Evolutionary conservation across 2,329 filamentous ascomycete species (phyloP).

Genomic region (Diaporthe capsici): DNA sequence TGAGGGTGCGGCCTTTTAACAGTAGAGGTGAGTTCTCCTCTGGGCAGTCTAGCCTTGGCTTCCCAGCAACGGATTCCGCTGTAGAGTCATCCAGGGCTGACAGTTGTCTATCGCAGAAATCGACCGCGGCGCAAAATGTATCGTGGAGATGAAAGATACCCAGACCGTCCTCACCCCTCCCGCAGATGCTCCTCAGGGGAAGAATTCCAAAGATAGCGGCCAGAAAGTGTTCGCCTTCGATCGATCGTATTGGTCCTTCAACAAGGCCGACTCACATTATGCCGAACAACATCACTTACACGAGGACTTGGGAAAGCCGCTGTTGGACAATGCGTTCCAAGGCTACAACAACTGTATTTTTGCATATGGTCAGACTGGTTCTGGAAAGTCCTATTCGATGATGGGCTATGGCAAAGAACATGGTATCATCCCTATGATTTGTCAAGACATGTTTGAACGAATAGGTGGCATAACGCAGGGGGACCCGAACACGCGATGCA

Average conservation of each 20-base stretch:
- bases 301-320: conserved; percentile 86
- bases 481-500: conserved; percentile 86
- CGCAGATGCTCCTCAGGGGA: conserved; percentile 71
- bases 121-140: conserved; percentile 93
- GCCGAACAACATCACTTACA: conserved; percentile 93
- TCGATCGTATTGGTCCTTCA: conserved; percentile 98
- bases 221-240: conserved; percentile 95
- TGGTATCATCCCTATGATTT: conserved; percentile 97
- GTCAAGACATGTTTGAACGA: conserved; percentile 95
- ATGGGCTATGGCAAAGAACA: conserved; percentile 98
- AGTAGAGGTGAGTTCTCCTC: conserved; percentile 77
- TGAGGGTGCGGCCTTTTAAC: conserved; percentile 96
- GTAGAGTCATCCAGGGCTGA: conserved; percentile 22
- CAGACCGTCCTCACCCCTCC: conserved; percentile 90
- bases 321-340: conserved; percentile 97
- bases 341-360: conserved; percentile 99
- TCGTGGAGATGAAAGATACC: conserved; percentile 94
- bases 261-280: conserved; percentile 83
- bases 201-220: conserved; percentile 78
- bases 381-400: conserved; percentile 99
- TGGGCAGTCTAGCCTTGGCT: neutral
- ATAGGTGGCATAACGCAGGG: conserved; percentile 76
- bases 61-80: neutral
- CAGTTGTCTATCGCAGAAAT: conserved; percentile 71
- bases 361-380: conserved; percentile 97